phyloP scores from a whole-genome alignment of 208 protist genomes.

The Herpetomonas tarakana region DNA sequence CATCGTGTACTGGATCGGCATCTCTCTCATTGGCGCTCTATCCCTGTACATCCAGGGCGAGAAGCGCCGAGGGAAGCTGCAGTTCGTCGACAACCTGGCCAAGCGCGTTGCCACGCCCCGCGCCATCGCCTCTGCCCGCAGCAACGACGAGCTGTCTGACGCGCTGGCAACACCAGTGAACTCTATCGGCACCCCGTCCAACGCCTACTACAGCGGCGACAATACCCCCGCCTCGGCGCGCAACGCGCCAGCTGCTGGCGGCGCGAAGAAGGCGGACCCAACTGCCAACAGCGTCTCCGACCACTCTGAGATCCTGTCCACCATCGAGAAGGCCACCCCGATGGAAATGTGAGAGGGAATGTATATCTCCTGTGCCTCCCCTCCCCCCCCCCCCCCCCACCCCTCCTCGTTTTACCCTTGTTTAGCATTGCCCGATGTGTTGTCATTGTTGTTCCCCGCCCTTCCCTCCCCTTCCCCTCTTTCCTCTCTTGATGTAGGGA shows the following conservation, averaged over 20 bases:
- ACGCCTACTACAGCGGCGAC: constrained; percentile 25
- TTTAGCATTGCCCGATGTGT: too few relatives aligned
- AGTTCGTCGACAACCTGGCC: constrained; percentile 56
- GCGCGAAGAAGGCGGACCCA: background rate
- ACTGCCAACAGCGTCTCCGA: background rate
- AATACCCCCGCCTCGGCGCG: background rate
- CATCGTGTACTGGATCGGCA: constrained; percentile 56
- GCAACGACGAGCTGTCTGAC: constrained; percentile 20
- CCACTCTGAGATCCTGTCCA: background rate
- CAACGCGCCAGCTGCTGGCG: background rate
- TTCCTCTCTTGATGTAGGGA: background rate
- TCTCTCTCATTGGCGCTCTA: constrained; percentile 43
- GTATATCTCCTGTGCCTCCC: too few relatives aligned
- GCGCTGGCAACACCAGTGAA: constrained; percentile 42
- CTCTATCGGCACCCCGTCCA: constrained; percentile 55
- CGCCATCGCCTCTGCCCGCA: constrained; percentile 54
- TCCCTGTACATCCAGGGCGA: constrained; percentile 61
- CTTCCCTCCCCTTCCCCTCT: background rate
- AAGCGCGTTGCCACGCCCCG: constrained; percentile 56
- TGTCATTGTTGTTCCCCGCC: background rate
- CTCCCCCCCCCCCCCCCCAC: too few relatives aligned
- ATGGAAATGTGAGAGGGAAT: background rate
- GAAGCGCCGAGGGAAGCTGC: constrained; percentile 50
- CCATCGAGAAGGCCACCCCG: background rate
- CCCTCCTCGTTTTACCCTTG: too few relatives aligned